These are phyloP conservation scores for Sugiyamaella marilandica DNA, from an alignment of 805 yeast genomes.

Conservation along the genomic window DNA sequence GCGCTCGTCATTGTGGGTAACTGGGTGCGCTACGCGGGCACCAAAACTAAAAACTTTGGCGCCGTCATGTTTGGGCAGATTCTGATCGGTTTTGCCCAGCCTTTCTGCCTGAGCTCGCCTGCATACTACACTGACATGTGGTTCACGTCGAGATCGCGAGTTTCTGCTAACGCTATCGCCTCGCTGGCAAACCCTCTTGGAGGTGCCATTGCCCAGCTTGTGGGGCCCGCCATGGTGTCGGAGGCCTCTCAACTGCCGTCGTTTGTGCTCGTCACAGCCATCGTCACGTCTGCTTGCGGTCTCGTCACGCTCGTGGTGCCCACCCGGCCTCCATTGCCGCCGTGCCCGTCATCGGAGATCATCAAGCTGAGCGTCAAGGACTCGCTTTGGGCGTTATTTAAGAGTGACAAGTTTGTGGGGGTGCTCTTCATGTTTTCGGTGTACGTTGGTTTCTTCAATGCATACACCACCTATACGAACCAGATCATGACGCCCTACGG, in stretches of 20 bases:
- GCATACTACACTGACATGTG: constrained; percentile 31
- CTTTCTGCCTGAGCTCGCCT: constrained; percentile 31
- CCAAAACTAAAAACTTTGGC: constrained; percentile 24
- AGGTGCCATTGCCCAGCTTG: constrained; percentile 33
- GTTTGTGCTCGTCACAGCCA: constrained; percentile 25
- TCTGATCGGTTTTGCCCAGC: constrained; percentile 33
- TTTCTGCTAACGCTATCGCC: constrained; percentile 34
- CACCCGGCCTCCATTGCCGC: constrained; percentile 26
- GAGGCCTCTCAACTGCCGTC: constrained; percentile 21
- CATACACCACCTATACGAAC: constrained; percentile 28
- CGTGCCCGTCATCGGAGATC: constrained; percentile 31
- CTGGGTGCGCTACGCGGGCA: constrained; percentile 32
- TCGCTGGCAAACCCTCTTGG: constrained; percentile 33
- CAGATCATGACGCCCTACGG: constrained; percentile 34
- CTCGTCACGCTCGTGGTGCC: constrained; percentile 24
- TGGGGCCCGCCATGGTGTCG: constrained; percentile 31
- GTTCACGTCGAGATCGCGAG: constrained; percentile 32
- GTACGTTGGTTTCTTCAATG: constrained; percentile 33
- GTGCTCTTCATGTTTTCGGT: constrained; percentile 26
- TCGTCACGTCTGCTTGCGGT: constrained; percentile 23
- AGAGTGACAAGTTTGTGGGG: constrained; percentile 17
- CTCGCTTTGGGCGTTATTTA: constrained; percentile 20
- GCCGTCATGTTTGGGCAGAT: constrained; percentile 33
- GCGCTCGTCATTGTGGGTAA: constrained; percentile 26
- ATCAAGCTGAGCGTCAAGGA: constrained; percentile 23